These are phyloP conservation scores for Incumbomyces lentus DNA, from an alignment of 2,329 filamentous ascomycete species.

Conservation along the genomic window DNA sequence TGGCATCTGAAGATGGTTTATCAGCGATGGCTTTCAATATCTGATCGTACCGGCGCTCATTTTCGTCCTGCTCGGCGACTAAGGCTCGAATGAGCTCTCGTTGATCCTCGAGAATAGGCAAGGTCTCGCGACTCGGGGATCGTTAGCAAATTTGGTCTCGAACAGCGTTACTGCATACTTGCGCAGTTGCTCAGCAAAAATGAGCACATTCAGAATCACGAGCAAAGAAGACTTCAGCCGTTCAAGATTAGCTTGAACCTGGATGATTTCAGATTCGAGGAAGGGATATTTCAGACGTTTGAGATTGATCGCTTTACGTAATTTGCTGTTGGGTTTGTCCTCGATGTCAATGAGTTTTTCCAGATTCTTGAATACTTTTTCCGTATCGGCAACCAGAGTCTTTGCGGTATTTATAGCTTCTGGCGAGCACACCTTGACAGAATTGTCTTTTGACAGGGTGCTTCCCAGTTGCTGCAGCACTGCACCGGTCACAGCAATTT, in stretches of 20 bases:
- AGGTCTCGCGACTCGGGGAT: neutral
- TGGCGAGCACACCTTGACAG: slow-evolving; percentile 18
- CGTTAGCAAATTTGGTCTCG: neutral
- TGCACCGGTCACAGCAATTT: slow-evolving; percentile 24
- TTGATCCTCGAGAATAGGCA: slow-evolving; percentile 10
- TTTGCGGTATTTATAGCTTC: slow-evolving; percentile 15
- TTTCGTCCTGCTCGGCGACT: slow-evolving; percentile 28
- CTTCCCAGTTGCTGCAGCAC: slow-evolving; percentile 23
- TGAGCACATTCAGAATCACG: slow-evolving; percentile 26
- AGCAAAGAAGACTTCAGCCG: slow-evolving; percentile 24
- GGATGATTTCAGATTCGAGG: slow-evolving; percentile 20
- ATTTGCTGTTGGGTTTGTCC: neutral
- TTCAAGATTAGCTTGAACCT: slow-evolving; percentile 24
- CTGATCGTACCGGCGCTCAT: neutral
- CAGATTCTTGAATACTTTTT: slow-evolving; percentile 20
- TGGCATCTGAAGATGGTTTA: neutral
- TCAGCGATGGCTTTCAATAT: neutral
- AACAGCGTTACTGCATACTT: slow-evolving; percentile 2
- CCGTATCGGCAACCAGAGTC: slow-evolving; percentile 19
- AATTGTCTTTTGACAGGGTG: slow-evolving; percentile 20
- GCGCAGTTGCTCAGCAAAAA: slow-evolving; percentile 22
- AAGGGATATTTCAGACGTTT: slow-evolving; percentile 17
- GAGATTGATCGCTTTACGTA: neutral
- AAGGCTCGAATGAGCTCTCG: slow-evolving; percentile 34
- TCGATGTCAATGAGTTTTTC: slow-evolving; percentile 12